These are phyloP conservation scores for Ophiocordyceps australis DNA, from an alignment of 2,329 filamentous ascomycete genomes.

Conservation along the genomic window DNA sequence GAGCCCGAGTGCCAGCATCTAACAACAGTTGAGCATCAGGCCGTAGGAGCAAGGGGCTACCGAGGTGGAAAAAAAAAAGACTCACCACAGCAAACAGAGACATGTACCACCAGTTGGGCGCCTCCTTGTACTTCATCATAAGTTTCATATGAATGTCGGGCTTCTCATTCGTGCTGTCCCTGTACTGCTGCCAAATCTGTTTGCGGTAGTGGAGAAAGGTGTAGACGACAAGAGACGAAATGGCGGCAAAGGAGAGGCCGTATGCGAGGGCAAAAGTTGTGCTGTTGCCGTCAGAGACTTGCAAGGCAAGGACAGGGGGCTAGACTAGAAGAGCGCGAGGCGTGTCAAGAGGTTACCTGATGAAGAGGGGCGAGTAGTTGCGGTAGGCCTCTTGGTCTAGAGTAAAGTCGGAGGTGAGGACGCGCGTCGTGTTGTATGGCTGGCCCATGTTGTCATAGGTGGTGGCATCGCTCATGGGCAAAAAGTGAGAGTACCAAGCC, in stretches of 20 bases:
- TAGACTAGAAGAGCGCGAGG: not conserved
- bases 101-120: slow-evolving; percentile 46
- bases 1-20: slow-evolving; percentile 36
- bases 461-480: slow-evolving; percentile 51
- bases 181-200: slow-evolving; percentile 46
- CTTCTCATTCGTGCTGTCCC: slow-evolving; percentile 37
- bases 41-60: not conserved
- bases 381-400: slow-evolving; percentile 46
- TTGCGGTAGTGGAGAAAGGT: slow-evolving; percentile 48
- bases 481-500: slow-evolving; percentile 42
- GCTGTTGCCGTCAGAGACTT: slow-evolving; percentile 15
- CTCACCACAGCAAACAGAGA: slow-evolving; percentile 34
- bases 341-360: no score
- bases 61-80: slow-evolving; percentile 1
- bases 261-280: slow-evolving; percentile 56
- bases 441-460: slow-evolving; percentile 55
- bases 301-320: not conserved
- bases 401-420: slow-evolving; percentile 42
- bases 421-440: slow-evolving; percentile 43
- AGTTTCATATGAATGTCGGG: slow-evolving; percentile 47
- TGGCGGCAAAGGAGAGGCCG: slow-evolving; percentile 54
- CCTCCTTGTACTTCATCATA: slow-evolving; percentile 44
- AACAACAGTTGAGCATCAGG: not conserved
- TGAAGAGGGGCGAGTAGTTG: slow-evolving; percentile 48
- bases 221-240: slow-evolving; percentile 50